Evolutionary conservation across 1,284 basidiomycete species (phyloP).

Genomic region (Tremellales sp.): DNA sequence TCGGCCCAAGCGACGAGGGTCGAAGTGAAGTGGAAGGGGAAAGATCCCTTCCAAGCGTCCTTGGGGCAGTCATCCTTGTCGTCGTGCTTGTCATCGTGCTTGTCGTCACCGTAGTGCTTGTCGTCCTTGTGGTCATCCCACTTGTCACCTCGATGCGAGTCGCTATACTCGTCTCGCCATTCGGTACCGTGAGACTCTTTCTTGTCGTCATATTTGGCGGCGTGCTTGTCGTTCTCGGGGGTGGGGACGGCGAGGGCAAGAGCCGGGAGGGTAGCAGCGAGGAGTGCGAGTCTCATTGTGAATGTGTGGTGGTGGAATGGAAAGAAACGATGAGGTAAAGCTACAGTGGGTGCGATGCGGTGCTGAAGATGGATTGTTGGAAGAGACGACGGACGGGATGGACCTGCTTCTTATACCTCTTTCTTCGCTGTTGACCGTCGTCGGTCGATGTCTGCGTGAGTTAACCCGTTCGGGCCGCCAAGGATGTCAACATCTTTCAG

Average conservation of each 20-base stretch:
- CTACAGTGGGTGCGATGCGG: too few relatives aligned
- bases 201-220: conserved; percentile 9
- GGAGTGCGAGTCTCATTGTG: conserved; percentile 1
- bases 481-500: too few relatives aligned
- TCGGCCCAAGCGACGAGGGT: conserved; percentile 37
- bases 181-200: conserved; percentile 5
- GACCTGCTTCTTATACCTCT: background rate
- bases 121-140: conserved; percentile 10
- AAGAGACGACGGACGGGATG: background rate
- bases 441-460: too few relatives aligned
- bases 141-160: background rate
- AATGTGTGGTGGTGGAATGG: background rate
- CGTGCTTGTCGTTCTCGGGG: conserved; percentile 8
- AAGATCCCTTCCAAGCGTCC: conserved; percentile 8
- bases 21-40: conserved; percentile 43
- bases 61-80: too few relatives aligned
- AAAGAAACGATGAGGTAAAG: too few relatives aligned
- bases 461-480: too few relatives aligned
- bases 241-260: conserved; percentile 1
- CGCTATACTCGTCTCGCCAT: background rate
- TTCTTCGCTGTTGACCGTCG: too few relatives aligned
- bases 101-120: conserved; percentile 9
- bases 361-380: too few relatives aligned
- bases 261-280: conserved; percentile 1
- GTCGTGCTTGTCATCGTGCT: conserved; percentile 7